These are phyloP conservation scores for Ustilago nuda DNA, from an alignment of 1,284 basidiomycete species.

Conservation along the genomic window DNA sequence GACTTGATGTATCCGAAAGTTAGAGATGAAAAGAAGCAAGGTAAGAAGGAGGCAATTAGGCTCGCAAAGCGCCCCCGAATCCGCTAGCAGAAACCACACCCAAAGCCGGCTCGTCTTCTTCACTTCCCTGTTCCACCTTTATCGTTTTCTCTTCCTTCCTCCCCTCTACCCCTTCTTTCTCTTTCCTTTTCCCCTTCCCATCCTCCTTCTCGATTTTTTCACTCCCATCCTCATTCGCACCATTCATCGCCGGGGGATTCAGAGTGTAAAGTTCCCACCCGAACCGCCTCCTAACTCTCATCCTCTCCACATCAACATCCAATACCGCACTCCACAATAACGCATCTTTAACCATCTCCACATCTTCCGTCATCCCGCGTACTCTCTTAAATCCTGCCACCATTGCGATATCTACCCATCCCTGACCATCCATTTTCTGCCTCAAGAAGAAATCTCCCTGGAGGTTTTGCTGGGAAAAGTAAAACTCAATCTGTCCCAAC, in stretches of 20 bases:
- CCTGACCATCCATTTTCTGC: constrained; percentile 58
- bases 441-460: constrained; percentile 63
- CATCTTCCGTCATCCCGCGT: constrained; percentile 31
- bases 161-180: neutral
- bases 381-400: constrained; percentile 62
- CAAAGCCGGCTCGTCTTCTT: constrained; percentile 21
- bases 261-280: constrained; percentile 58
- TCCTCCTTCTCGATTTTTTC: constrained; percentile 1
- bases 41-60: neutral
- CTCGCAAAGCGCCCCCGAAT: constrained; percentile 26
- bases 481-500: constrained; percentile 65
- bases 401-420: constrained; percentile 58
- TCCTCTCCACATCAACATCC: constrained; percentile 45
- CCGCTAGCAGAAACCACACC: constrained; percentile 41
- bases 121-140: neutral
- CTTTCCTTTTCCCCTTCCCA: neutral
- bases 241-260: neutral
- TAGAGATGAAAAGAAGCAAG: neutral
- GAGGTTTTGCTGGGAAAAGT: constrained; percentile 64
- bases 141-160: too few relatives aligned
- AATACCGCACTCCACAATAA: constrained; percentile 45
- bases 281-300: constrained; percentile 44
- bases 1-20: neutral
- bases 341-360: constrained; percentile 43
- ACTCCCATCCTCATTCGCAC: neutral